Conservation (phyloP, 176 grass and related monocot species). For the Aechmea fasciata region DNA sequence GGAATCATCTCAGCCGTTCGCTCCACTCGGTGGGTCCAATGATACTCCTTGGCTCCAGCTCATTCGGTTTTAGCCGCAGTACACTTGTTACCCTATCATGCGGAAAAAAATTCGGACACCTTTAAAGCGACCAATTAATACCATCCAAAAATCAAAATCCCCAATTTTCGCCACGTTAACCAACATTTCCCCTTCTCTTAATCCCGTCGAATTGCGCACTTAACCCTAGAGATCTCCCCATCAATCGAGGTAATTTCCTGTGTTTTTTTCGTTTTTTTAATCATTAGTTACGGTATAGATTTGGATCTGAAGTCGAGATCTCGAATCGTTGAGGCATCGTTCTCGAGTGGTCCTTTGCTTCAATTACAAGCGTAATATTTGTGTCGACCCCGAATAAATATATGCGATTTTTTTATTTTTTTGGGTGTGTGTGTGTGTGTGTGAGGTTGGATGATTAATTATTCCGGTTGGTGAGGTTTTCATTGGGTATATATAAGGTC, state of each 20-base stretch:
- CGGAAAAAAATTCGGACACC: background rate
- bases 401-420: conserved; percentile 17
- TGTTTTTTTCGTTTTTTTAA: background rate
- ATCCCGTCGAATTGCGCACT: background rate
- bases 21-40: too few relatives aligned
- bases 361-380: conserved; percentile 38
- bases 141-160: background rate
- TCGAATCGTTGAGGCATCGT: conserved; percentile 41
- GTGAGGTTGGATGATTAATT: conserved; percentile 27
- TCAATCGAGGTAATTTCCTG: background rate
- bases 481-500: conserved; percentile 16
- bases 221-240: background rate
- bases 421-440: background rate
- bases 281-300: background rate
- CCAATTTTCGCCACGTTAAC: background rate
- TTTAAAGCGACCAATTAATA: too few relatives aligned
- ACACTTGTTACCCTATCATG: too few relatives aligned
- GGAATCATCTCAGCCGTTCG: too few relatives aligned
- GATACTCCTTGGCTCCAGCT: conserved; percentile 4
- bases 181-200: background rate
- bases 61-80: background rate
- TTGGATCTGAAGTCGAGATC: conserved; percentile 33
- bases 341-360: conserved; percentile 46
- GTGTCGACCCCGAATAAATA: conserved; percentile 13
- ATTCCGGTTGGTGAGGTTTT: conserved; percentile 45